Percentiles rank a stretch among this genome's conserved stretches.
These are phyloP conservation scores for Staphylotrichum longicolle DNA, from an alignment of 495 filamentous ascomycete species.

Conservation along the genomic window DNA sequence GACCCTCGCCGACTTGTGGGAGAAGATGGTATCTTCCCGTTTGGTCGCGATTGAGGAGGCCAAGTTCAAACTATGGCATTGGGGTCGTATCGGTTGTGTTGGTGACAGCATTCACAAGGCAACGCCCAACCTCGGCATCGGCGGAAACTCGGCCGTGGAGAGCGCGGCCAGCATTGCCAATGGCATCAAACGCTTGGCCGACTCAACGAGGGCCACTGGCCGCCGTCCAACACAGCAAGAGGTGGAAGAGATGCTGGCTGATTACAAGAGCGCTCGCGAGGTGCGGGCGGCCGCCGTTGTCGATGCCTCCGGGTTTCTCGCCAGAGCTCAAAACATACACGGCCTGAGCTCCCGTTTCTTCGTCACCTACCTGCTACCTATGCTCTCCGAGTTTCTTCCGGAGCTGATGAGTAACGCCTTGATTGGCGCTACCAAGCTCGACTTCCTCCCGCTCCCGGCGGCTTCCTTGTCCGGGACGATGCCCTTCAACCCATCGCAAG, in stretches of 20 bases:
- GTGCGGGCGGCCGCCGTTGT: conserved; percentile 9
- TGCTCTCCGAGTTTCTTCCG: conserved; percentile 13
- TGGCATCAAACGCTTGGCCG: conserved; percentile 17
- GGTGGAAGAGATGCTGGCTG: conserved; percentile 7
- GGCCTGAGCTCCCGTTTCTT: neutral
- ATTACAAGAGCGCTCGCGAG: conserved; percentile 17
- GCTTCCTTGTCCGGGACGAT: conserved; percentile 17
- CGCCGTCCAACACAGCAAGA: neutral
- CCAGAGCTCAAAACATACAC: conserved; percentile 17
- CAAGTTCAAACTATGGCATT: conserved; percentile 43
- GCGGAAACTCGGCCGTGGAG: conserved; percentile 29
- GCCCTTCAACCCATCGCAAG: conserved; percentile 26
- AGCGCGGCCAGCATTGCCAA: conserved; percentile 25
- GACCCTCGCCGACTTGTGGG: conserved; percentile 37
- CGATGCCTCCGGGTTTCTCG: conserved; percentile 3
- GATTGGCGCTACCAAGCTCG: conserved; percentile 16
- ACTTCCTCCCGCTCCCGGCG: conserved; percentile 24
- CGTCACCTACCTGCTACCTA: conserved; percentile 10
- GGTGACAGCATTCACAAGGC: conserved; percentile 55
- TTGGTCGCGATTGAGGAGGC: conserved; percentile 43
- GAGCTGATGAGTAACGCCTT: conserved; percentile 11
- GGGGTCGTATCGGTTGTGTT: conserved; percentile 46
- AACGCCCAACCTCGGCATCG: conserved; percentile 36
- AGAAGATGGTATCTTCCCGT: conserved; percentile 13
- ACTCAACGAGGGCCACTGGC: neutral